Evolutionary conservation across 2,329 filamentous ascomycete species (phyloP).

Genomic region (Alternaria panax): DNA sequence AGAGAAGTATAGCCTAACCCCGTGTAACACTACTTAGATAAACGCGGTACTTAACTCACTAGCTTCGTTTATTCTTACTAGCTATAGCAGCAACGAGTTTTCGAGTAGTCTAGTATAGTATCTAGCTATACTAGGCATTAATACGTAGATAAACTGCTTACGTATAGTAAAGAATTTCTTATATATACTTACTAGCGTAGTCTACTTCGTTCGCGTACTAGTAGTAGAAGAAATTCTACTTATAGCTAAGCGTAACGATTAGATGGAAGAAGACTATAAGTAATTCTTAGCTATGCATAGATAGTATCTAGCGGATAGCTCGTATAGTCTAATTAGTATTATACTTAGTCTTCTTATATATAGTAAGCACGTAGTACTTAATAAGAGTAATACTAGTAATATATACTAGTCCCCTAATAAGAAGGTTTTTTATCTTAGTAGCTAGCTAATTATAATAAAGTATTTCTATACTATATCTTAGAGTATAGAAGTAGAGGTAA

Average conservation of each 20-base stretch:
- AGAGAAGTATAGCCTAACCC: too few relatives aligned
- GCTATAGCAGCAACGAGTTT: not conserved
- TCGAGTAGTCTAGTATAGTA: not conserved
- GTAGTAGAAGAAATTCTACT: conserved; percentile 25
- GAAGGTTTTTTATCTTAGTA: conserved; percentile 20
- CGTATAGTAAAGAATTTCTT: conserved; percentile 19
- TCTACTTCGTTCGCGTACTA: conserved; percentile 28
- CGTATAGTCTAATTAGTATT: conserved; percentile 28
- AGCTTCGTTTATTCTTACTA: conserved; percentile 9
- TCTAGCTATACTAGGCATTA: conserved; percentile 1
- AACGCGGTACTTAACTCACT: conserved; percentile 6
- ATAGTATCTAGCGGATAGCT: conserved; percentile 26
- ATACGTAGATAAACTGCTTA: conserved; percentile 10
- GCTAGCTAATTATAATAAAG: conserved; percentile 21
- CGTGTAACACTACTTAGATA: not conserved
- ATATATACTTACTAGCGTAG: conserved; percentile 25
- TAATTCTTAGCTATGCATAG: conserved; percentile 18
- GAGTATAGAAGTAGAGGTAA: conserved; percentile 13
- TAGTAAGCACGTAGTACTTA: conserved; percentile 24
- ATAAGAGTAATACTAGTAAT: conserved; percentile 21
- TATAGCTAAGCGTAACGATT: not conserved
- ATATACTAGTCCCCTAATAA: conserved; percentile 22
- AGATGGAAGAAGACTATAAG: conserved; percentile 21
- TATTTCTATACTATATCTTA: conserved; percentile 14
- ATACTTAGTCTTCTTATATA: conserved; percentile 32